A percentile compares a stretch with the other conserved stretches of the same genome.
Conservation (phyloP, 2,329 filamentous ascomycete species). For the Curvularia sp. region DNA sequence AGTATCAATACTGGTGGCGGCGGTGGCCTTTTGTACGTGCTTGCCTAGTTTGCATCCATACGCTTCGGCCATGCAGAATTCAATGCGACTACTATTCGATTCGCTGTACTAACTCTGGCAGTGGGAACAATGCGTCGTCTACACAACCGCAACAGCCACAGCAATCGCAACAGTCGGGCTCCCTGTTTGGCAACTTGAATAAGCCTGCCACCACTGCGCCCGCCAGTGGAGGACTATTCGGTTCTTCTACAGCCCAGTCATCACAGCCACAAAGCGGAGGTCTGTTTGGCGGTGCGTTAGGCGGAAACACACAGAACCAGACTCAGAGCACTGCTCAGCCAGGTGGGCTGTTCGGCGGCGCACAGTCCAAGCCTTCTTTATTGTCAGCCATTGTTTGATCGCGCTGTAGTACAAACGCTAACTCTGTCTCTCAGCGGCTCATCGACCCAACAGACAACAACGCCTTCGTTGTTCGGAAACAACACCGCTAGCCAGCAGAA, state of each 20-base stretch:
- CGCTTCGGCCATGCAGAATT: background rate
- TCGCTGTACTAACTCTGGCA: constrained; percentile 33
- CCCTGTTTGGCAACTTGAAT: constrained; percentile 50
- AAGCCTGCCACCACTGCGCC: constrained; percentile 41
- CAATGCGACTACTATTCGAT: background rate
- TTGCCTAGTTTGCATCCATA: background rate
- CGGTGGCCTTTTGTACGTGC: constrained; percentile 58
- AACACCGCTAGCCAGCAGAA: constrained; percentile 37
- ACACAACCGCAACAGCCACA: constrained; percentile 44
- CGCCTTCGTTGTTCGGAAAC: constrained; percentile 44
- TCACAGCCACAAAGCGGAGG: constrained; percentile 38
- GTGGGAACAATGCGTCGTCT: constrained; percentile 43
- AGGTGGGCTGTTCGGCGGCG: constrained; percentile 44
- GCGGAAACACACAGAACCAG: constrained; percentile 38
- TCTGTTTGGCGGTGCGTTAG: constrained; percentile 48
- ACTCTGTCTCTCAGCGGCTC: constrained; percentile 44
- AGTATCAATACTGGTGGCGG: constrained; percentile 62
- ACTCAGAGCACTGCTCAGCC: constrained; percentile 33
- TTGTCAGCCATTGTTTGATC: constrained; percentile 43
- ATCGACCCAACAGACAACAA: constrained; percentile 42
- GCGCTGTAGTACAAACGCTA: constrained; percentile 33
- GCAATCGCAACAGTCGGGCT: constrained; percentile 26
- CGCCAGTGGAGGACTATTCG: constrained; percentile 46
- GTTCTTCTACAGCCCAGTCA: constrained; percentile 40
- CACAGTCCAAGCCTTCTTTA: constrained; percentile 46